Evolutionary conservation across 2,329 filamentous ascomycete genomes (phyloP).

Genomic region (Trichoderma guizhouense): DNA sequence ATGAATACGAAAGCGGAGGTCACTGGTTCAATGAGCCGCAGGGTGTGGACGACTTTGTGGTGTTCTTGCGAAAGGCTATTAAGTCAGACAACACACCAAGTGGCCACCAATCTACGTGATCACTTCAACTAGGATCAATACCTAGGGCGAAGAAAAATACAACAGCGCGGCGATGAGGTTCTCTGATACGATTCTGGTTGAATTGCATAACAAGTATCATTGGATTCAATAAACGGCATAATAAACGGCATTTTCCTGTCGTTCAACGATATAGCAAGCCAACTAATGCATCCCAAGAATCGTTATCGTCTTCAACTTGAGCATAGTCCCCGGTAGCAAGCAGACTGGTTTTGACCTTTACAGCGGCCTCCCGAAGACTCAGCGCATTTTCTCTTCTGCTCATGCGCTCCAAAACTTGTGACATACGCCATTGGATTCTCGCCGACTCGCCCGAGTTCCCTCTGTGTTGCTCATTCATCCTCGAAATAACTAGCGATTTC

Average conservation of each 20-base stretch:
- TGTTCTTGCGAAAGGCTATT: neutral
- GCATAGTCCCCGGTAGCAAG: neutral
- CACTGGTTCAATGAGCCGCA: constrained; percentile 1
- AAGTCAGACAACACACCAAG: neutral
- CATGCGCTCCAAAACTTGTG: neutral
- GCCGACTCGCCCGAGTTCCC: neutral
- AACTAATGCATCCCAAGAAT: neutral
- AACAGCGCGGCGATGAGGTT: neutral
- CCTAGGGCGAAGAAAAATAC: neutral
- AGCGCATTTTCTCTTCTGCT: neutral
- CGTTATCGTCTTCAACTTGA: neutral
- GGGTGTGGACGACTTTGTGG: neutral
- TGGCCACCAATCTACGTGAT: neutral
- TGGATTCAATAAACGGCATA: neutral
- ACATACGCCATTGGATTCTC: neutral
- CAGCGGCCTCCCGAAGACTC: neutral
- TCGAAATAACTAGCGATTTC: neutral
- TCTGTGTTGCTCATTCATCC: neutral
- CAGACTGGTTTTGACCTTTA: neutral
- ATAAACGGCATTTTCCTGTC: neutral
- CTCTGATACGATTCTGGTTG: neutral
- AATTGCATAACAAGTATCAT: neutral
- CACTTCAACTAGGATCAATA: neutral
- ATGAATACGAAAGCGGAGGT: neutral
- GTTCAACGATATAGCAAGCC: neutral